Percentiles rank a stretch among this genome's conserved stretches.
These are phyloP conservation scores for Pseudogymnoascus sp. DNA, from an alignment of 2,329 filamentous ascomycete species.

Conservation along the genomic window DNA sequence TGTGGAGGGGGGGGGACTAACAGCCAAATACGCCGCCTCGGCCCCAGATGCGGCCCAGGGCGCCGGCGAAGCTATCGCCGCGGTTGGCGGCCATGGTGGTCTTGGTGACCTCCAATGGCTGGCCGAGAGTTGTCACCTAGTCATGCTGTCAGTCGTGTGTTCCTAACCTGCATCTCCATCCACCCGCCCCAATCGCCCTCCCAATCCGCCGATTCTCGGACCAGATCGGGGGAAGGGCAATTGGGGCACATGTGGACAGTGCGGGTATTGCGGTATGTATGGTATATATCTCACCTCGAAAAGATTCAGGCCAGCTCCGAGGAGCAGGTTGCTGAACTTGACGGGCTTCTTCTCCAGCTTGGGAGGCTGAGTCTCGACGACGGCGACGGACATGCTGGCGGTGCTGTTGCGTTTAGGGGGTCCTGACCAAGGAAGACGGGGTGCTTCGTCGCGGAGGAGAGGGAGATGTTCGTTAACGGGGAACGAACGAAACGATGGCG, in stretches of 20 bases:
- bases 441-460: slow-evolving; percentile 67
- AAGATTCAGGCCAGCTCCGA: slow-evolving; percentile 29
- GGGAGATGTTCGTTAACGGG: slow-evolving; percentile 9
- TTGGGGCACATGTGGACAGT: neutral
- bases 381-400: slow-evolving; percentile 52
- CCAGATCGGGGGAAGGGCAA: neutral
- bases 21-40: slow-evolving; percentile 91
- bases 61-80: slow-evolving; percentile 72
- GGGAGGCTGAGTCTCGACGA: slow-evolving; percentile 44
- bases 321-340: slow-evolving; percentile 98
- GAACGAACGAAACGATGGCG: neutral
- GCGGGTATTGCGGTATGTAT: neutral
- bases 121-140: slow-evolving; percentile 48
- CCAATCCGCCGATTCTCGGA: neutral
- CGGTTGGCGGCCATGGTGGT: slow-evolving; percentile 99
- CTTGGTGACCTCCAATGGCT: slow-evolving; percentile 97
- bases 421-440: slow-evolving; percentile 97
- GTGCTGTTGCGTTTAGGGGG: slow-evolving; percentile 51
- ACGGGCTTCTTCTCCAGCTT: slow-evolving; percentile 96
- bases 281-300: slow-evolving; percentile 20
- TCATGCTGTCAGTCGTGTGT: slow-evolving; percentile 11
- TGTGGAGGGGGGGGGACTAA: slow-evolving; percentile 43
- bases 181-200: neutral
- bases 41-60: slow-evolving; percentile 82
- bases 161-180: neutral